Evolutionary conservation across 2,329 filamentous ascomycete genomes (phyloP).

Genomic region (Amauroascus verrucosus): DNA sequence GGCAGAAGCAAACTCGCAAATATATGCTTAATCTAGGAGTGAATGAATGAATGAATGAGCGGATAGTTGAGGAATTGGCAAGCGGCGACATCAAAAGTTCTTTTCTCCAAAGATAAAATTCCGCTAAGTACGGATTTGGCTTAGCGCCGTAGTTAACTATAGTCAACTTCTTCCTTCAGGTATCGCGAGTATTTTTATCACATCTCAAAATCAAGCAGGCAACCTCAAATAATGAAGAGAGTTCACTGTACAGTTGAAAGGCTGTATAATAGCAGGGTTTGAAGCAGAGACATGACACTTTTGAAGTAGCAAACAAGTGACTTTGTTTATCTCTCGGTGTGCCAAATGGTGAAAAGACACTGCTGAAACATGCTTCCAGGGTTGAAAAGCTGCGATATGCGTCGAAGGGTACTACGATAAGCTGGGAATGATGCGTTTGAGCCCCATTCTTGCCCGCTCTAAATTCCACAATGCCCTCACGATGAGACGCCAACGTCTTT

Average conservation of each 20-base stretch:
- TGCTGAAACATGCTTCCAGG: no score
- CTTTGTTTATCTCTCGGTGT: no score
- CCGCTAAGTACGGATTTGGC: slow-evolving; percentile 1
- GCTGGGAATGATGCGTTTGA: slow-evolving; percentile 55
- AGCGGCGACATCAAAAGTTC: background rate
- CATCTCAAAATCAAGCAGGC: no score
- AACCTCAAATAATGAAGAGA: no score
- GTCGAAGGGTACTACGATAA: slow-evolving; percentile 56
- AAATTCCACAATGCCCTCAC: slow-evolving; percentile 75
- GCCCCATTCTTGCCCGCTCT: slow-evolving; percentile 57
- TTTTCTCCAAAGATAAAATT: background rate
- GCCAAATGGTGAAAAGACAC: no score
- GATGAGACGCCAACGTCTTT: slow-evolving; percentile 95
- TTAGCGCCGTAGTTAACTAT: slow-evolving; percentile 1
- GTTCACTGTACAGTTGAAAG: no score
- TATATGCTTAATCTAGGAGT: background rate
- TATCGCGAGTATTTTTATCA: no score
- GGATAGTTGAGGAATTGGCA: background rate
- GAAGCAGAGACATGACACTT: no score
- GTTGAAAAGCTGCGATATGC: no score
- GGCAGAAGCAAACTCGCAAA: no score
- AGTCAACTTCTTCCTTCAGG: slow-evolving; percentile 6
- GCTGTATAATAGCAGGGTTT: no score
- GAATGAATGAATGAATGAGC: background rate
- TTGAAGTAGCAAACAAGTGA: no score